Percentiles rank a stretch among this genome's conserved stretches.
phyloP scores from a whole-genome alignment of 495 filamentous ascomycete species.

The Penicillium cosmopolitanum region DNA sequence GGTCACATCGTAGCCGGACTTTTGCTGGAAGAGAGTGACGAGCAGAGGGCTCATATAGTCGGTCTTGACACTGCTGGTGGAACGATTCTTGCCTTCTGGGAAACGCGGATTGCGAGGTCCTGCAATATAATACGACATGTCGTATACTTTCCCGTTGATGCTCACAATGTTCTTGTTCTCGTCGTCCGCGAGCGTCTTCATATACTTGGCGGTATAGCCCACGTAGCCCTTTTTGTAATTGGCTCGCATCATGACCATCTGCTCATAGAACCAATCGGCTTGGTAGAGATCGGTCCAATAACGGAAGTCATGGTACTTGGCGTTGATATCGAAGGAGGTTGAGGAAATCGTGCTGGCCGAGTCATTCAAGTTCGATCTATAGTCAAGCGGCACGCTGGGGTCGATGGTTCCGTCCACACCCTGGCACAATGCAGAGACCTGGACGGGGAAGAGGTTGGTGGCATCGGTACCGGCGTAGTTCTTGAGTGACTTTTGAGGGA shows the following conservation, averaged over 20 bases:
- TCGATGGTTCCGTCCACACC: constrained; percentile 70
- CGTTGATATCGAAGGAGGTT: constrained; percentile 69
- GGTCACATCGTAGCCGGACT: constrained; percentile 77
- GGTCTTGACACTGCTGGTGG: constrained; percentile 56
- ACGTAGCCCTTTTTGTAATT: constrained; percentile 88
- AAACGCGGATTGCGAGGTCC: constrained; percentile 71
- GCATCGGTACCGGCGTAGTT: constrained; percentile 87
- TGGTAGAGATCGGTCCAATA: constrained; percentile 78
- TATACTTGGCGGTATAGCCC: constrained; percentile 79
- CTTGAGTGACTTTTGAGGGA: constrained; percentile 66
- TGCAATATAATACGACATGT: constrained; percentile 81
- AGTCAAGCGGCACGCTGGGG: constrained; percentile 77
- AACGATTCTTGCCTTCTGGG: constrained; percentile 46
- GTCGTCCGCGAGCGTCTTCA: constrained; percentile 68
- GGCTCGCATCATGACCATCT: constrained; percentile 72
- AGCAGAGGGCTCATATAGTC: constrained; percentile 85
- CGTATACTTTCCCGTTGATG: constrained; percentile 82
- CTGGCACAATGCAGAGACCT: constrained; percentile 89
- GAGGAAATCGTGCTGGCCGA: constrained; percentile 65
- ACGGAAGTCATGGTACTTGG: constrained; percentile 92
- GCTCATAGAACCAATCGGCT: constrained; percentile 88
- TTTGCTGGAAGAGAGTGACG: constrained; percentile 74
- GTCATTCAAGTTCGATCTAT: constrained; percentile 70
- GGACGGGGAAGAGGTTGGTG: constrained; percentile 86
- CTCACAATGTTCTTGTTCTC: constrained; percentile 69